These are phyloP conservation scores for Fusarium equiseti DNA, from an alignment of 2,329 filamentous ascomycete species.

Conservation along the genomic window DNA sequence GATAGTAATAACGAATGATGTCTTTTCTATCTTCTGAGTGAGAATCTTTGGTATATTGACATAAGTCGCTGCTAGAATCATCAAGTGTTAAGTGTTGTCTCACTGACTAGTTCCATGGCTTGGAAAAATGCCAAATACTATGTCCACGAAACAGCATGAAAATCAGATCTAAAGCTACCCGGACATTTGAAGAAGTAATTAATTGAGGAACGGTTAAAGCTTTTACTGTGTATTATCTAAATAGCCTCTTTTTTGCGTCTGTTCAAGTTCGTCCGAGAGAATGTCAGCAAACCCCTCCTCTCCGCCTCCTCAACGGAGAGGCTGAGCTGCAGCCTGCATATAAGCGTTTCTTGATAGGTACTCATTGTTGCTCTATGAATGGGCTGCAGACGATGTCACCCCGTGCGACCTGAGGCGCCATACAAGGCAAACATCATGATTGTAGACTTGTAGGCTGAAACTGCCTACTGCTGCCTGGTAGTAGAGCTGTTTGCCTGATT, in stretches of 20 bases:
- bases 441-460: neutral
- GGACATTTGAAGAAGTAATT: rapidly evolving
- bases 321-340: conserved; percentile 20
- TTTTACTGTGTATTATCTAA: neutral
- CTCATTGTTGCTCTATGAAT: neutral
- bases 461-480: conserved; percentile 33
- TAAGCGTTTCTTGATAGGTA: neutral
- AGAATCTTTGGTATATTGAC: neutral
- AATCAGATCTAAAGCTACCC: neutral
- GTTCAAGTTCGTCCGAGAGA: neutral
- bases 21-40: neutral
- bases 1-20: neutral
- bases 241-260: neutral
- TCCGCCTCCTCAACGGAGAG: neutral
- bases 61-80: neutral
- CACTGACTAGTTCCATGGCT: neutral
- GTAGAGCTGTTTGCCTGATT: conserved; percentile 17
- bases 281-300: conserved; percentile 6
- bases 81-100: neutral
- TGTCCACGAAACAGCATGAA: neutral
- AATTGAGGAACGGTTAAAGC: neutral
- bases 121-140: neutral
- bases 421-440: conserved; percentile 10
- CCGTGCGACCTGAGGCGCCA: neutral
- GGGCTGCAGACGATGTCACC: neutral